Base-by-base conservation (phyloP, 306 rosid species). In the Corylus americana region DNA sequence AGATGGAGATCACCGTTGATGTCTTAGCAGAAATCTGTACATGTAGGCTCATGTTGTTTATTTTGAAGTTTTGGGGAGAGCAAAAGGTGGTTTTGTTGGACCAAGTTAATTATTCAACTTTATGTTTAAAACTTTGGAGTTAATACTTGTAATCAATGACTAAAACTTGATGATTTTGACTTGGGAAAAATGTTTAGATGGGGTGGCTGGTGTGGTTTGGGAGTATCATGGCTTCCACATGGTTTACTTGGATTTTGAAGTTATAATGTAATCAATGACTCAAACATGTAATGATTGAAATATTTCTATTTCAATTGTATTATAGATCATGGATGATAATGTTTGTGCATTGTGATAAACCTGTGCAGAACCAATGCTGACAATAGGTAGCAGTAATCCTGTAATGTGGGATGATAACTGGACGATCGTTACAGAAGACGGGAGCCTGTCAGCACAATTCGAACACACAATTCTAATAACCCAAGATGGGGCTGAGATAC, bases 381-480 rank as follows among this genome's bases (percentile, higher is more conserved):
- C 98, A 17, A 74, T 93, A 5, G 99, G 98, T 68, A 90, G 98
- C 94, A 68, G 79, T 81, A 82, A 92, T 76, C 97, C 97, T 27
- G 83, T 95, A 63, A 86, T 90, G 86, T 95, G 99, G 99, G 86
- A 95, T 37, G 96, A 95, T 75, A 82, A 93, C 76, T 95, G 99
- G 99, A 95, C 99, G 2, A 89, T 93, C 5, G 98, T 93, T 13
- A 92, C 99, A 1, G 90, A 88, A 84, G 98, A 93, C 75, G 96
- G 94, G 80, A 92, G 97, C 77, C 85, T 95, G 68, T 92, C 99
- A 18, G 98, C 98, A 22, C 99, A 95, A 86, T 95, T 90, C 80
- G 99, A 95, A 80, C 98, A 95, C 87, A 95, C 98, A 70, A 85
- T 95, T 79, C 83, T 95, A 71, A 88, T 95, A 49, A 93, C 98